Percentiles rank a stretch among this genome's conserved stretches.
Evolutionary conservation across 768 basidiomycete species (phyloP).

Genomic region (Wakefieldia striispora): DNA sequence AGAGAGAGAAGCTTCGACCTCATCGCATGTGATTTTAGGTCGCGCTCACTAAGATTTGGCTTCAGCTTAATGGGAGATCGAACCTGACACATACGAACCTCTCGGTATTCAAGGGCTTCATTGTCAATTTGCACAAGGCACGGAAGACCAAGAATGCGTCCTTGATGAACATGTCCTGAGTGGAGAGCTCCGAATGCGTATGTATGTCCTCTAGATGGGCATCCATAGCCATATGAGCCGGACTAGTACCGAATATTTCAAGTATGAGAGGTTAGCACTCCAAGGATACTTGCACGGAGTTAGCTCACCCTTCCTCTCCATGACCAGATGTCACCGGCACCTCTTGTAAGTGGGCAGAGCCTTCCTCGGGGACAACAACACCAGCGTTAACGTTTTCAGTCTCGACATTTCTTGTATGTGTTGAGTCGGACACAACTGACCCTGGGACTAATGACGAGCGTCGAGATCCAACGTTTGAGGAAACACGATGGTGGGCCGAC

Average conservation of each 20-base stretch:
- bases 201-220: constrained; percentile 18
- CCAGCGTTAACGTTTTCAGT: not conserved
- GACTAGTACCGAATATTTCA: constrained; percentile 23
- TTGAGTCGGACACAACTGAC: not conserved
- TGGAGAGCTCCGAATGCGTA: constrained; percentile 49
- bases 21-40: constrained; percentile 95
- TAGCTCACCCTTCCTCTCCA: constrained; percentile 23
- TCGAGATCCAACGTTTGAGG: constrained; percentile 8
- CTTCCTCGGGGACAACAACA: constrained; percentile 3
- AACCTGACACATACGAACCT: constrained; percentile 51
- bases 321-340: not conserved
- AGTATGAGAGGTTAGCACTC: constrained; percentile 4
- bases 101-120: constrained; percentile 94
- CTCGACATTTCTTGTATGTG: not conserved
- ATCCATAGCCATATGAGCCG: constrained; percentile 20
- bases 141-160: constrained; percentile 98
- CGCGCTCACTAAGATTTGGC: constrained; percentile 69
- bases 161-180: constrained; percentile 91
- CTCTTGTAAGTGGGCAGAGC: not conserved
- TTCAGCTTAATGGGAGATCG: constrained; percentile 13
- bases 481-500: constrained; percentile 1
- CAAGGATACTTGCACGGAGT: not conserved
- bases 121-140: constrained; percentile 94
- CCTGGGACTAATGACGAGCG: constrained; percentile 9
- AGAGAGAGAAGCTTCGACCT: constrained; percentile 93